Base-by-base conservation (phyloP, 2,329 filamentous ascomycete species). In the Pseudonectria buxi region DNA sequence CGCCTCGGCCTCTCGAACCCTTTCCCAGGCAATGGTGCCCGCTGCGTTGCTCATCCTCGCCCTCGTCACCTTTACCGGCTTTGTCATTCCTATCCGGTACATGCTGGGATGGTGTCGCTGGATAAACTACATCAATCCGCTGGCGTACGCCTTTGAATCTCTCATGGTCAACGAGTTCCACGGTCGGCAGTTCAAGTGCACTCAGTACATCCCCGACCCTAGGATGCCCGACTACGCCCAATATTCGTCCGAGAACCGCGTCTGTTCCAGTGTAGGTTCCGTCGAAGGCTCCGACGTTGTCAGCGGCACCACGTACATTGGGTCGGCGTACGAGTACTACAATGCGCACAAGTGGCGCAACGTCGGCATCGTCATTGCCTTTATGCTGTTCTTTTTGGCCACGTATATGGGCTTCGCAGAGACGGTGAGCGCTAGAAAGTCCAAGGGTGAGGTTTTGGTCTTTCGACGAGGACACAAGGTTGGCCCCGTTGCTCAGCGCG, bases 151-250 rank as follows among this genome's bases (percentile, higher is more conserved):
- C 0, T 85, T 83, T 45, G 78, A 83, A 43, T 64, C 68, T 1
- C 61, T 82, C 16, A 76, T 80, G 74, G 63, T 74, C 37, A 83
- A 83, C 48, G 81, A 85, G 53, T 84, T 84, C 36, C 43, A 53
- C n/a, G 41, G 39, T 3, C 46, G 53, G 1, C 29, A 47, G 1
- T 56, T 56, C 18, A n/a, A 36, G 3, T 56, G 53, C 26, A 28
- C 54, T 47, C 10, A 65, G 30, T 46, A 45, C 4, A 35, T 52
- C 2, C 14, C 29, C 32, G 11, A 18, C 14, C 34, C 29, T 10
- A 64, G 63, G 39, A 54, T 51, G 5, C 35, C 50, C 2, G 36
- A 39, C 12, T 64, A 64, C 18, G 46, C 45, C 4, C 0, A 26
- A n/a, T n/a, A n/a, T n/a, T n/a, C n/a, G n/a, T n/a, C 49, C 0